These are phyloP conservation scores for Diddensiella caesifluorescens DNA, from an alignment of 805 yeast genomes.

Conservation along the genomic window DNA sequence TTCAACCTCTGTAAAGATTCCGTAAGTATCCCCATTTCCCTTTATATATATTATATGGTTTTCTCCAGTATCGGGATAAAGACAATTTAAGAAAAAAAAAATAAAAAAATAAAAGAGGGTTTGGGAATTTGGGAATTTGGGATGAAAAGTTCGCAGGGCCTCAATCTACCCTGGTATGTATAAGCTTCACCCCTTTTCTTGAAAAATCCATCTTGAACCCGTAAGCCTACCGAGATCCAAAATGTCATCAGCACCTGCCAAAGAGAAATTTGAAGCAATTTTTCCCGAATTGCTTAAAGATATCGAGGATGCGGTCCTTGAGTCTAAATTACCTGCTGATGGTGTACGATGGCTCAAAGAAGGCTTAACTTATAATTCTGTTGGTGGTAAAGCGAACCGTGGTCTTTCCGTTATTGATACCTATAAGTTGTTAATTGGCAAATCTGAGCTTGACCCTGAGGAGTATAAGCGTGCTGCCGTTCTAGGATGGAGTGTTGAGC, in stretches of 20 bases:
- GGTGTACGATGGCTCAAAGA: slow-evolving; percentile 81
- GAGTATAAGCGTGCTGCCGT: slow-evolving; percentile 83
- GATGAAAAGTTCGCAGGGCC: too few species aligned
- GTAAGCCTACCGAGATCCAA: neutral
- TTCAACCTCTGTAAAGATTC: too few species aligned
- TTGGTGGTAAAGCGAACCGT: slow-evolving; percentile 95
- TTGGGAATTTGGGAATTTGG: too few species aligned
- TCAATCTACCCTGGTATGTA: too few species aligned
- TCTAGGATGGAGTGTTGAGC: slow-evolving; percentile 92
- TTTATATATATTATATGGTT: too few species aligned
- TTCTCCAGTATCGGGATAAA: too few species aligned
- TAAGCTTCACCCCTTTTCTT: too few species aligned
- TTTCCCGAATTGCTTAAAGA: slow-evolving; percentile 80
- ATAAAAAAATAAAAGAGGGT: too few species aligned
- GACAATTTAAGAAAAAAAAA: too few species aligned
- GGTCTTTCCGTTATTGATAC: slow-evolving; percentile 95
- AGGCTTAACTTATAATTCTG: slow-evolving; percentile 73
- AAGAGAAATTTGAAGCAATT: slow-evolving; percentile 38
- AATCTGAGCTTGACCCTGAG: slow-evolving; percentile 52
- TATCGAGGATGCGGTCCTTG: slow-evolving; percentile 51
- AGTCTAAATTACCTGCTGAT: slow-evolving; percentile 77
- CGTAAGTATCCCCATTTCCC: too few species aligned
- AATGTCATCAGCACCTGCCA: slow-evolving; percentile 17
- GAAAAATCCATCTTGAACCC: too few species aligned
- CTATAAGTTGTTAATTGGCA: slow-evolving; percentile 69